A percentile compares a stretch with the other conserved stretches of the same genome.
phyloP scores from a whole-genome alignment of 78 protist species.

The Isochrysis galbana region DNA sequence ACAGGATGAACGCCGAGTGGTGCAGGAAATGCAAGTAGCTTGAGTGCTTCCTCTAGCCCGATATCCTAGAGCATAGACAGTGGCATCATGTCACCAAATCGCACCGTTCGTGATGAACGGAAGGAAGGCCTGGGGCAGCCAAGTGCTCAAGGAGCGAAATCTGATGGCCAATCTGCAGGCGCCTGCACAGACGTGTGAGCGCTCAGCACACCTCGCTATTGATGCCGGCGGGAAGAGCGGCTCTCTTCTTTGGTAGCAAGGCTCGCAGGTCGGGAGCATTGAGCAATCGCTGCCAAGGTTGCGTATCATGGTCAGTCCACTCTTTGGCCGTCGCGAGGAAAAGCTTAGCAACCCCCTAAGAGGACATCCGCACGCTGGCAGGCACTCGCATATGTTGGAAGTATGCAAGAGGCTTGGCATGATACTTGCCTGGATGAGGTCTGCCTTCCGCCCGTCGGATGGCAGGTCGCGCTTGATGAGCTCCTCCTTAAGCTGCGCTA shows the following conservation, averaged over 20 bases:
- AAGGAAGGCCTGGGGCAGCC: too few relatives aligned
- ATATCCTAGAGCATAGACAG: not conserved
- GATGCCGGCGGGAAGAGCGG: not conserved
- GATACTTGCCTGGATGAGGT: too few relatives aligned
- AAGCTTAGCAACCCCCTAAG: too few relatives aligned
- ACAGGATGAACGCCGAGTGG: not conserved
- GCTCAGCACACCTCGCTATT: not conserved
- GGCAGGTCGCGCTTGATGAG: not conserved
- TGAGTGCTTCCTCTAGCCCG: not conserved
- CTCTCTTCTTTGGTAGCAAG: not conserved
- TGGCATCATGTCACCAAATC: not conserved
- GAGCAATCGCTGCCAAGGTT: not conserved
- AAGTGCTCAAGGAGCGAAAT: too few relatives aligned
- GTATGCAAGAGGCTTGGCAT: too few relatives aligned
- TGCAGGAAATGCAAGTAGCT: slow-evolving; percentile 1
- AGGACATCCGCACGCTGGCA: too few relatives aligned
- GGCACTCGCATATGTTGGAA: too few relatives aligned
- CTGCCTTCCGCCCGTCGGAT: not conserved
- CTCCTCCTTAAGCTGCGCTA: not conserved
- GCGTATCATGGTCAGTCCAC: too few relatives aligned
- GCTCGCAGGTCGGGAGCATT: not conserved
- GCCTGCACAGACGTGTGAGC: not conserved
- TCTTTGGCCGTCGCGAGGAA: too few relatives aligned
- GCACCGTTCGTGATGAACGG: too few relatives aligned
- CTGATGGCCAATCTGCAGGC: too few relatives aligned